A percentile compares a stretch with the other conserved stretches of the same genome.
phyloP scores from a whole-genome alignment of 257 asterid genomes.

The Gentiana macrophylla region DNA sequence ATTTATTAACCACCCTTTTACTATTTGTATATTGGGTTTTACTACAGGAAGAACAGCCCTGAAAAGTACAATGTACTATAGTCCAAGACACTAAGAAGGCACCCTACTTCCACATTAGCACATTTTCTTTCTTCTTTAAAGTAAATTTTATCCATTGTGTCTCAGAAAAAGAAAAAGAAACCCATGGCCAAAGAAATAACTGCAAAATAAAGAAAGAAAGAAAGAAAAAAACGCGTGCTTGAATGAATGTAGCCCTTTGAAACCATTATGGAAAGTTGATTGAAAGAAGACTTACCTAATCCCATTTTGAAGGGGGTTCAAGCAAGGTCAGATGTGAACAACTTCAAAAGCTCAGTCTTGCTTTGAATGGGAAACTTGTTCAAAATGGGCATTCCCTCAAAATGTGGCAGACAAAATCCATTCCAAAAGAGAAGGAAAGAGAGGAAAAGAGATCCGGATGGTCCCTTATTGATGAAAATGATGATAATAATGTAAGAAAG shows the following conservation, averaged over 20 bases:
- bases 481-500: constrained; percentile 2
- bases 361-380: constrained; percentile 18
- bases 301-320: constrained; percentile 37
- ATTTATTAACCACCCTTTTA: too few species aligned
- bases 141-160: background rate
- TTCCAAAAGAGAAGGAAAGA: background rate
- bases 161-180: too few species aligned
- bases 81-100: constrained; percentile 4
- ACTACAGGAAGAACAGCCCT: constrained; percentile 14
- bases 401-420: constrained; percentile 5
- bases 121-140: background rate
- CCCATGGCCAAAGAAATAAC: background rate
- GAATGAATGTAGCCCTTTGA: background rate
- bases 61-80: constrained; percentile 11
- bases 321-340: constrained; percentile 14
- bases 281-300: constrained; percentile 32
- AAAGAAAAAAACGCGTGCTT: background rate
- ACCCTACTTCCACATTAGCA: constrained; percentile 1
- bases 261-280: too few species aligned
- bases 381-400: constrained; percentile 8
- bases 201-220: background rate
- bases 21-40: too few species aligned
- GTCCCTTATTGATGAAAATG: constrained; percentile 1
- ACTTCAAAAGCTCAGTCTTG: constrained; percentile 13
- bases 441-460: background rate